Evolutionary conservation across 1,284 basidiomycete species (phyloP).

Genomic region (Salmacisia buchloeana): DNA sequence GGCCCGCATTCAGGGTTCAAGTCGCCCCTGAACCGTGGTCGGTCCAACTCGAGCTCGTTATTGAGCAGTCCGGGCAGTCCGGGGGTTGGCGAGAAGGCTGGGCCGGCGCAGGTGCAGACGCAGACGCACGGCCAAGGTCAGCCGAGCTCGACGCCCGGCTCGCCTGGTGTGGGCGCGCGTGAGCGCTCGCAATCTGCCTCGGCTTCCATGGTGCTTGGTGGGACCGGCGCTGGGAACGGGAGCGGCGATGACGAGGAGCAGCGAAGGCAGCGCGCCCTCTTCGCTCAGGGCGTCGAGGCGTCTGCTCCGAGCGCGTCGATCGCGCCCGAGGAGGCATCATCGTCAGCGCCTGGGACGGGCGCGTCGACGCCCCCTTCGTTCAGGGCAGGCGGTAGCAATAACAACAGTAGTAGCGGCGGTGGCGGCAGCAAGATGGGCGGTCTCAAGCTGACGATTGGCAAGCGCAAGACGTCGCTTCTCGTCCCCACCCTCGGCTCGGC

Average conservation of each 20-base stretch:
- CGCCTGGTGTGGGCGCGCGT: background rate
- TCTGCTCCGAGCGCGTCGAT: too few relatives aligned
- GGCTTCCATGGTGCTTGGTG: background rate
- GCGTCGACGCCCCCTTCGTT: background rate
- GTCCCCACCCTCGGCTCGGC: background rate
- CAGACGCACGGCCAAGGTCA: too few relatives aligned
- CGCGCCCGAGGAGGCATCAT: too few relatives aligned
- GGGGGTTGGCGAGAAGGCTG: background rate
- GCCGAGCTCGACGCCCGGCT: background rate
- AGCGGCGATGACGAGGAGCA: background rate
- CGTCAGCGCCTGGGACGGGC: too few relatives aligned
- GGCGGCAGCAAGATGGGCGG: slow-evolving; percentile 1
- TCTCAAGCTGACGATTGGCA: slow-evolving; percentile 1
- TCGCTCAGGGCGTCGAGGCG: background rate
- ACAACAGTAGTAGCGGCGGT: too few relatives aligned
- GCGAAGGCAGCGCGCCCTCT: slow-evolving; percentile 1
- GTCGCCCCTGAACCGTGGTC: slow-evolving; percentile 15
- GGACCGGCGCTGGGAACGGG: background rate
- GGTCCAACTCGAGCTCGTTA: slow-evolving; percentile 2
- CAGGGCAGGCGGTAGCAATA: too few relatives aligned
- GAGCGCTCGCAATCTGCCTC: background rate
- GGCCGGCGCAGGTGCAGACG: too few relatives aligned
- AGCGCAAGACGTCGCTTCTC: slow-evolving; percentile 3
- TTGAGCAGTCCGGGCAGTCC: background rate
- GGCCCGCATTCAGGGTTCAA: too few relatives aligned